Base-by-base conservation (phyloP, 306 rosid species). In the Rosa rugosa region DNA sequence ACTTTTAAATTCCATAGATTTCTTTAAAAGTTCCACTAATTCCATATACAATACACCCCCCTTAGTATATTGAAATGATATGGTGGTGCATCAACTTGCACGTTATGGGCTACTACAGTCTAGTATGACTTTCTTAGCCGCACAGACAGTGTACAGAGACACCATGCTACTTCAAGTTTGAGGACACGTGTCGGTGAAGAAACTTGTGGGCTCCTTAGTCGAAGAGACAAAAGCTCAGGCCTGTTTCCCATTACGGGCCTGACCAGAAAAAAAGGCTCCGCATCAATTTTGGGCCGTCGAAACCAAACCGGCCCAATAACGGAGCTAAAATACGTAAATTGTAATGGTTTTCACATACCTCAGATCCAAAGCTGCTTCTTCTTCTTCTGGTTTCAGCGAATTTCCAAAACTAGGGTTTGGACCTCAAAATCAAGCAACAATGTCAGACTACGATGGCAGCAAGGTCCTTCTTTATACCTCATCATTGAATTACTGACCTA, bases 361-460 rank as follows among this genome's bases (percentile, higher is more conserved):
- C 57, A 59, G 57, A 45, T 71, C 12, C 23, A 59, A 6, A 60
- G 59, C 59, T 31, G 4, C 72, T 16, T 11, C 62, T 54, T 54
- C 62, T 13, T 11, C 54, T 7, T 57, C 76, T 82, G 71, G 72
- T 75, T 75, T 77, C 75, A 20, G 20, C 46, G 27, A 75, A 64
- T 71, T 80, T 23, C 65, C 57, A 62, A 54, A 80, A 11, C 70
- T 73, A 22, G 72, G 66, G 51, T 84, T 81, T 71, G 84, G 81
- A 85, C 80, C 78, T 85, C 85, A 22, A 67, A 67, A 81, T 73
- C 47, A 65, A 80, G 81, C 84, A 56, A n/a, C 84, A 74, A 88
- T 92, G 97, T 89, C 97, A 31, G 91, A 91, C 70, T 62, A 76
- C 81, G 81, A 75, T 34, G 71, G 71, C 79, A 59, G 65, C 80